Evolutionary conservation across 805 yeast species (phyloP).

Genomic region (Yarrowia alimentaria): DNA sequence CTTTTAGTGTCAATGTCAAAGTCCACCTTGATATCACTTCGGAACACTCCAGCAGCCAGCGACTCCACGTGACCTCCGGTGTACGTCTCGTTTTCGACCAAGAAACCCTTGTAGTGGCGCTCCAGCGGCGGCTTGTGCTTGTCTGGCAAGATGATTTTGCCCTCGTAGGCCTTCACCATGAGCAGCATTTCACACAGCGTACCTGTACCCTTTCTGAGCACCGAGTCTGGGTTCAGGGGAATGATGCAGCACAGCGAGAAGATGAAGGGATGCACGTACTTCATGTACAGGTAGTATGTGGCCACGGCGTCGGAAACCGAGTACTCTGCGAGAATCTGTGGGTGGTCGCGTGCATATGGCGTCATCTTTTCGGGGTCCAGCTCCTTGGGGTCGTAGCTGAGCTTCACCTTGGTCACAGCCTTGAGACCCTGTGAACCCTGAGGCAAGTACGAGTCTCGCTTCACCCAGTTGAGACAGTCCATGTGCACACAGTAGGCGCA

Average conservation of each 20-base stretch:
- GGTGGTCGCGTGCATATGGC: conserved; percentile 92
- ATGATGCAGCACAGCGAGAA: conserved; percentile 93
- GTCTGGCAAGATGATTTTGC: conserved; percentile 78
- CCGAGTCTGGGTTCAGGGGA: conserved; percentile 96
- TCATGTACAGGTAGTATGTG: conserved; percentile 90
- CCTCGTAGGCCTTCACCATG: conserved; percentile 89
- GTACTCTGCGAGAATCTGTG: conserved; percentile 89
- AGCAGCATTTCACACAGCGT: conserved; percentile 96
- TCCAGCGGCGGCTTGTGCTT: conserved; percentile 94
- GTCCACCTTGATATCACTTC: conserved; percentile 76
- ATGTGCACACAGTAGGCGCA: conserved; percentile 90
- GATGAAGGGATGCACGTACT: conserved; percentile 95
- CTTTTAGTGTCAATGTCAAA: conserved; percentile 81
- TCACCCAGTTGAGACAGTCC: conserved; percentile 98
- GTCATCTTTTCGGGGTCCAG: conserved; percentile 98
- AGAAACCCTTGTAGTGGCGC: conserved; percentile 79
- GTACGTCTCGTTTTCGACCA: conserved; percentile 91
- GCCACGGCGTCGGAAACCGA: conserved; percentile 99
- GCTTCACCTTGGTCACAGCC: conserved; percentile 92
- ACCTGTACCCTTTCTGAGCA: conserved; percentile 95
- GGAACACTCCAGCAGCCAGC: conserved; percentile 94
- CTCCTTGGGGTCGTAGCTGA: conserved; percentile 95
- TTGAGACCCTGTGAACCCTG: conserved; percentile 98
- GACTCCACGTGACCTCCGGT: conserved; percentile 99
- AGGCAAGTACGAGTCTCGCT: conserved; percentile 94